A percentile compares a stretch with the other conserved stretches of the same genome.
These are phyloP conservation scores for Pyrus communis DNA, from an alignment of 306 rosid genomes.

Conservation along the genomic window DNA sequence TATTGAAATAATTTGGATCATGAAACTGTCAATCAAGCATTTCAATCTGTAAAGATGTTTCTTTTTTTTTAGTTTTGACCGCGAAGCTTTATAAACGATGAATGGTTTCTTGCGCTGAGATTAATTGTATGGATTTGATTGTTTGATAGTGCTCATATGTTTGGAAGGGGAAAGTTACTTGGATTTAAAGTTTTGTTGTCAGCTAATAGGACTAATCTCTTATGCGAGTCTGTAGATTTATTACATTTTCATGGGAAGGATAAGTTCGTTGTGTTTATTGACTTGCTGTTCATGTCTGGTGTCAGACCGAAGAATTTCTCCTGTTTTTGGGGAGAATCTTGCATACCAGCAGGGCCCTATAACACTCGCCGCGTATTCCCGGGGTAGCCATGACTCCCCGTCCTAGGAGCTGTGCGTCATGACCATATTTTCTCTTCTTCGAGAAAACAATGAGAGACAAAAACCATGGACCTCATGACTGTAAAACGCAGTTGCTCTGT, in stretches of 20 bases:
- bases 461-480: background rate
- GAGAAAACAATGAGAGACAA: background rate
- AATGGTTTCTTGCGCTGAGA: background rate
- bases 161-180: background rate
- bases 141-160: background rate
- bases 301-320: no score
- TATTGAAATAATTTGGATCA: background rate
- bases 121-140: background rate
- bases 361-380: no score
- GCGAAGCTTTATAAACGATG: background rate
- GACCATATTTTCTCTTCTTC: no score
- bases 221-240: background rate
- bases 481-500: background rate
- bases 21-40: background rate
- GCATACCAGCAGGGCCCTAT: no score
- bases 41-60: background rate
- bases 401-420: no score
- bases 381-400: no score
- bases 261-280: no score
- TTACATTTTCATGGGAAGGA: background rate
- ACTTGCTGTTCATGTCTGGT: no score
- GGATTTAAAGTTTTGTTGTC: background rate
- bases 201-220: background rate
- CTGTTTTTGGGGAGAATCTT: background rate
- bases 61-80: background rate